These are phyloP conservation scores for Tetracladium maxilliforme DNA, from an alignment of 2,329 filamentous ascomycete genomes.

Conservation along the genomic window DNA sequence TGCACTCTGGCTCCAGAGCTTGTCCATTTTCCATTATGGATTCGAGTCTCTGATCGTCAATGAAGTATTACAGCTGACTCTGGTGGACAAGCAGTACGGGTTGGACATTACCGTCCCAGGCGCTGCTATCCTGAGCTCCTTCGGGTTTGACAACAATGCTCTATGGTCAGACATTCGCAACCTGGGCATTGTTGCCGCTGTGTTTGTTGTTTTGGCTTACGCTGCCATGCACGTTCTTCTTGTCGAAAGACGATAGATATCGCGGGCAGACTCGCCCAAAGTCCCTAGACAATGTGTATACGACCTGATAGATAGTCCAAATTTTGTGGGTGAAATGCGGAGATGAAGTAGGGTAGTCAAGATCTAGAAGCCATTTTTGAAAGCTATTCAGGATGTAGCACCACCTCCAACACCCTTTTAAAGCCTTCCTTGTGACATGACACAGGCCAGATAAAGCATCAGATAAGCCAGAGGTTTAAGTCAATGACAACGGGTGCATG, in stretches of 20 bases:
- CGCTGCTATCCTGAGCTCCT: slow-evolving; percentile 83
- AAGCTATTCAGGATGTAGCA: too few species aligned
- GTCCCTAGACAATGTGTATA: too few species aligned
- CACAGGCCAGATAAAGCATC: too few species aligned
- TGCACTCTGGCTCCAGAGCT: slow-evolving; percentile 76
- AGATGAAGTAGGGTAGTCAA: too few species aligned
- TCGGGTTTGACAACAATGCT: slow-evolving; percentile 81
- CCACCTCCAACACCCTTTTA: too few species aligned
- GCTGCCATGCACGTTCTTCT: slow-evolving; percentile 84
- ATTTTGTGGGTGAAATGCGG: too few species aligned
- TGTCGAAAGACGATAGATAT: slow-evolving; percentile 67
- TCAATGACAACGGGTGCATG: too few species aligned
- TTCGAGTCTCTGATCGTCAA: slow-evolving; percentile 97
- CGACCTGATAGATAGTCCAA: too few species aligned
- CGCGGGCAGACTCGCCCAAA: too few species aligned
- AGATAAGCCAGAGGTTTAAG: too few species aligned
- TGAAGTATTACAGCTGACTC: slow-evolving; percentile 77
- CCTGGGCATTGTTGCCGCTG: slow-evolving; percentile 65
- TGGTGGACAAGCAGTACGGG: slow-evolving; percentile 90
- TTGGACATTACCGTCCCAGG: slow-evolving; percentile 94
- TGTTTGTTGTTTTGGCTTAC: slow-evolving; percentile 82
- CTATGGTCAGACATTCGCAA: slow-evolving; percentile 77
- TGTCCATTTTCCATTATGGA: slow-evolving; percentile 96
- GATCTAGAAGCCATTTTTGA: too few species aligned
- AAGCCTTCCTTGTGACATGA: too few species aligned